These are phyloP conservation scores for Plasmopara viticola DNA, from an alignment of 352 stramenopile genomes.

Conservation along the genomic window DNA sequence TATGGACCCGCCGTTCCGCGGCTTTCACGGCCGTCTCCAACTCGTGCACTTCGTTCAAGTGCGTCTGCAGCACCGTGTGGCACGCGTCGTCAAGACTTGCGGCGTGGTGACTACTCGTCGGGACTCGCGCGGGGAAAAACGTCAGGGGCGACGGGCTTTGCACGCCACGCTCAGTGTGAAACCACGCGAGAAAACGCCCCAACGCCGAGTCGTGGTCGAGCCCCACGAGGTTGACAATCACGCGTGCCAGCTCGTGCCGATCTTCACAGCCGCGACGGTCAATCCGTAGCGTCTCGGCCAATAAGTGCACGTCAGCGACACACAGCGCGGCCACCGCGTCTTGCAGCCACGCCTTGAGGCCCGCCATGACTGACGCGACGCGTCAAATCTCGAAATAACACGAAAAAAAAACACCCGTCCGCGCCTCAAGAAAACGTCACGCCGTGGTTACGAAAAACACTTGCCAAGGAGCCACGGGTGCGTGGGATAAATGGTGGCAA, in stretches of 20 bases:
- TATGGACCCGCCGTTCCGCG: constrained; percentile 50
- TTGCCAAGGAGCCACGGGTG: constrained; percentile 77
- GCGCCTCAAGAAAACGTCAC: no score
- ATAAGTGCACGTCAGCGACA: constrained; percentile 30
- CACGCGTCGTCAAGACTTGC: no score
- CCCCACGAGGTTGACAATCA: constrained; percentile 55
- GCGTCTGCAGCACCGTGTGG: constrained; percentile 13
- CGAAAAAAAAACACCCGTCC: no score
- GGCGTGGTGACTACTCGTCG: constrained; percentile 8
- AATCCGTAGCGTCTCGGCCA: constrained; percentile 58
- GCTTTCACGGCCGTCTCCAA: constrained; percentile 60
- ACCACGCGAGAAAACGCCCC: constrained; percentile 63
- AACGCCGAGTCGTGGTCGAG: constrained; percentile 71
- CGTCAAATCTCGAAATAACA: not conserved
- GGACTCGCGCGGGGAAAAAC: not conserved
- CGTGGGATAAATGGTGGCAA: constrained; percentile 76
- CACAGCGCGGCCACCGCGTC: constrained; percentile 55
- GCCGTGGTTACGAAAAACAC: constrained; percentile 28
- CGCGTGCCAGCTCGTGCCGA: constrained; percentile 49
- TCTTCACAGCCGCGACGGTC: constrained; percentile 53
- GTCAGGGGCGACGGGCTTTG: no score
- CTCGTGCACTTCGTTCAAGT: constrained; percentile 33
- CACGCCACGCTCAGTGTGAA: constrained; percentile 22
- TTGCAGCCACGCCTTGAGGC: constrained; percentile 59
- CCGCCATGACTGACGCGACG: constrained; percentile 30